These are phyloP conservation scores for Nemania serpens DNA, from an alignment of 2,329 filamentous ascomycete species.

Conservation along the genomic window DNA sequence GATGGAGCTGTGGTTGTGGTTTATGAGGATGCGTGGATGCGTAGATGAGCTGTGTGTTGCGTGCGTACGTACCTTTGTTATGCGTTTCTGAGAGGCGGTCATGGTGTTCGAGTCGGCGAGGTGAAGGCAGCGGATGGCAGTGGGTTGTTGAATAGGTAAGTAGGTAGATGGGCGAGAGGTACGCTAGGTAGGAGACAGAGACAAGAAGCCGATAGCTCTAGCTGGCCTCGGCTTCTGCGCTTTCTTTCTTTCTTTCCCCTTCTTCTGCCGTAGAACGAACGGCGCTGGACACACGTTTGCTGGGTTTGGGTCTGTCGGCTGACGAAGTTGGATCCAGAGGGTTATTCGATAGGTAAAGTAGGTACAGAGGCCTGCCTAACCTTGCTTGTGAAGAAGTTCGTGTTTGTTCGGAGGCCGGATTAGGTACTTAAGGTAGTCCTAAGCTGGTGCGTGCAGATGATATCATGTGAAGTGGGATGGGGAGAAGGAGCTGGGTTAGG, in stretches of 20 bases:
- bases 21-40: not conserved
- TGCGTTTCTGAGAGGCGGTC: constrained; percentile 39
- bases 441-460: not conserved
- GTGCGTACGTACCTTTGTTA: constrained; percentile 41
- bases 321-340: no score
- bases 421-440: not conserved
- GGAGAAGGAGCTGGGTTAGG: not conserved
- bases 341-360: no score
- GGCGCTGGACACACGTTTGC: no score
- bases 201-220: not conserved
- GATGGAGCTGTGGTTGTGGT: no score
- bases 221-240: no score
- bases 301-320: no score
- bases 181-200: no score
- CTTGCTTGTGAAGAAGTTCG: not conserved
- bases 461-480: constrained; percentile 6
- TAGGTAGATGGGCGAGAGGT: no score
- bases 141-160: not conserved
- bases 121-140: no score
- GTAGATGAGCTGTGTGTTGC: not conserved
- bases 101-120: constrained; percentile 27
- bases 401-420: not conserved
- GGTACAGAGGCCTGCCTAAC: no score
- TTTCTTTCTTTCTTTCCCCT: no score
- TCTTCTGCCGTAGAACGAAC: no score